phyloP scores from a whole-genome alignment of 495 filamentous ascomycete species.

The Aspergillus bertholletiae region DNA sequence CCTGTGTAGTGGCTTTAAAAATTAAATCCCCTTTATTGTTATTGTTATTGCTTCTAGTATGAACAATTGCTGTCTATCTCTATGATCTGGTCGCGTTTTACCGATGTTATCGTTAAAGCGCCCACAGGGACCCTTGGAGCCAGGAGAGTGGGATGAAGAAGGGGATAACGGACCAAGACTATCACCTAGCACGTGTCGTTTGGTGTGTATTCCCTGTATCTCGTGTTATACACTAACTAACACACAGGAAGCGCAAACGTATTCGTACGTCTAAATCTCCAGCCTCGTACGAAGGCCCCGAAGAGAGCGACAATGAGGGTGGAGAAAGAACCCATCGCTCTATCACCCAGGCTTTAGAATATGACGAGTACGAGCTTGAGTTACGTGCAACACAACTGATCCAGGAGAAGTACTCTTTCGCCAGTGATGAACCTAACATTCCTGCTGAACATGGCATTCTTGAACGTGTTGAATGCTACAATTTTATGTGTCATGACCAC shows the following conservation, averaged over 20 bases:
- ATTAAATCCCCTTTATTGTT: slow-evolving; percentile 14
- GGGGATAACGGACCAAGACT: slow-evolving; percentile 44
- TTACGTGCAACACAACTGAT: slow-evolving; percentile 70
- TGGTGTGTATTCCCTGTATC: slow-evolving; percentile 8
- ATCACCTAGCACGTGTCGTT: slow-evolving; percentile 34
- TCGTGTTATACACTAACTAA: slow-evolving; percentile 13
- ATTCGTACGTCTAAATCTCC: slow-evolving; percentile 26
- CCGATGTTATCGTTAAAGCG: slow-evolving; percentile 48
- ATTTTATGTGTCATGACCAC: slow-evolving; percentile 91
- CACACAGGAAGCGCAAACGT: slow-evolving; percentile 32
- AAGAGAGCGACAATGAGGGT: slow-evolving; percentile 21
- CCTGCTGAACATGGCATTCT: slow-evolving; percentile 82
- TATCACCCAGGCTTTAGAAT: slow-evolving; percentile 35
- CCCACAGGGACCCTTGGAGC: slow-evolving; percentile 33
- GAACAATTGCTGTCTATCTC: neutral
- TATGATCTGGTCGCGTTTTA: slow-evolving; percentile 9
- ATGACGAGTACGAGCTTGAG: slow-evolving; percentile 52
- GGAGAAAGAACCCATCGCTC: slow-evolving; percentile 19
- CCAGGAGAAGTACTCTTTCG: slow-evolving; percentile 50
- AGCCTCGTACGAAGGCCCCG: slow-evolving; percentile 21
- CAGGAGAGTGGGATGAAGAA: slow-evolving; percentile 48
- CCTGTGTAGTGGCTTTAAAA: neutral
- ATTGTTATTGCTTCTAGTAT: no score
- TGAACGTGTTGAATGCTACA: slow-evolving; percentile 76
- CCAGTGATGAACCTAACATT: slow-evolving; percentile 58